Percentiles rank a stretch among this genome's conserved stretches.
Evolutionary conservation across 1,139 yeast species (phyloP).

Genomic region (Protomyces gravidus): DNA sequence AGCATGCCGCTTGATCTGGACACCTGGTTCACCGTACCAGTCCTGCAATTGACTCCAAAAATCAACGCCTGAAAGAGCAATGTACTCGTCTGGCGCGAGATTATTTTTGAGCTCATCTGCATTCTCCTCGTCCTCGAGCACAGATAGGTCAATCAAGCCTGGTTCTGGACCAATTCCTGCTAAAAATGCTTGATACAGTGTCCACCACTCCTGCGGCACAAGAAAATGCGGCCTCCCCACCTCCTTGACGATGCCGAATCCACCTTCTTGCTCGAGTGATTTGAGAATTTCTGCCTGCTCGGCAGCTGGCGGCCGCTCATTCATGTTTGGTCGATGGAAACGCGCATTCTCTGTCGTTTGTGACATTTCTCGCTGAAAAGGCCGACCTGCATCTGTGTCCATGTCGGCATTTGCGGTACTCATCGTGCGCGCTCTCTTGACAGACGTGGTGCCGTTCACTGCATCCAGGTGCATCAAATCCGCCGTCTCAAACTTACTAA

Average conservation of each 20-base stretch:
- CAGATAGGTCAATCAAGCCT: constrained; percentile 1
- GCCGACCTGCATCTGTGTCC: not conserved
- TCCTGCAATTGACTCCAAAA: constrained; percentile 11
- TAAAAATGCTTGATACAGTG: not conserved
- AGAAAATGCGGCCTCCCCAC: constrained; percentile 20
- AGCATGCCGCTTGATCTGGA: constrained; percentile 15
- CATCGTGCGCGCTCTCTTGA: constrained; percentile 1
- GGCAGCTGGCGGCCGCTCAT: not conserved
- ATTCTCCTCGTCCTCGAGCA: constrained; percentile 1
- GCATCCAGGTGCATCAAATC: constrained; percentile 3
- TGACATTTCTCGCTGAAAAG: not conserved
- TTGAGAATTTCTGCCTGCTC: not conserved
- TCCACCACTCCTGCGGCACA: constrained; percentile 10
- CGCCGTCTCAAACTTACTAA: too few species aligned
- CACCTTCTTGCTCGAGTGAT: not conserved
- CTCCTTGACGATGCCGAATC: constrained; percentile 8
- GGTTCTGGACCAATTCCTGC: constrained; percentile 6
- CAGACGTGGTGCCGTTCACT: not conserved
- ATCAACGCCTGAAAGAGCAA: constrained; percentile 7
- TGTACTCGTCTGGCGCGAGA: constrained; percentile 2
- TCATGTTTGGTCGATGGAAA: not conserved
- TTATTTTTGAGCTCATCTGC: not conserved
- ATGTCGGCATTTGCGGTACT: not conserved
- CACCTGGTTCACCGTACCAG: constrained; percentile 19
- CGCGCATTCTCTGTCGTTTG: constrained; percentile 1